Percentiles rank a stretch among this genome's conserved stretches.
phyloP scores from a whole-genome alignment of 2,329 filamentous ascomycete species.

The Aspergillus vadensis region DNA sequence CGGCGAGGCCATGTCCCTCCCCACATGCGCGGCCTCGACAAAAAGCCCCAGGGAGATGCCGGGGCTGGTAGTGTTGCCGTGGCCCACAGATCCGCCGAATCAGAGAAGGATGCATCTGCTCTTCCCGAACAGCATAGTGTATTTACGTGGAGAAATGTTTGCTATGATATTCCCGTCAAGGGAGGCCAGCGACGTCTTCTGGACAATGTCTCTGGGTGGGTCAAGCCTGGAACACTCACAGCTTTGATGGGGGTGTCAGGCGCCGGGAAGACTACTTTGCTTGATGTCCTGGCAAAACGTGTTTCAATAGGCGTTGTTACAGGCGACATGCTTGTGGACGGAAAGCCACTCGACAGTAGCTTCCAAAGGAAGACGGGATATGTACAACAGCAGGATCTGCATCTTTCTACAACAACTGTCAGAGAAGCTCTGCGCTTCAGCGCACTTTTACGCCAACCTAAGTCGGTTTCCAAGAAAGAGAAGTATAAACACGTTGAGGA shows the following conservation, averaged over 20 bases:
- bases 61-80: constrained; percentile 19
- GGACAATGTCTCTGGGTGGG: constrained; percentile 57
- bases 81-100: constrained; percentile 14
- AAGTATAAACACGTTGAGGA: constrained; percentile 85
- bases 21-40: constrained; percentile 30
- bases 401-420: constrained; percentile 79
- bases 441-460: constrained; percentile 79
- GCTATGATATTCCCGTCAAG: constrained; percentile 57
- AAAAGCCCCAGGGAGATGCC: constrained; percentile 21
- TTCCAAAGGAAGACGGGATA: constrained; percentile 69
- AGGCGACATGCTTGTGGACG: constrained; percentile 68
- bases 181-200: constrained; percentile 54
- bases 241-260: constrained; percentile 64
- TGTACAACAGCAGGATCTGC: constrained; percentile 72
- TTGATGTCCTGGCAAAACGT: constrained; percentile 60
- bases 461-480: constrained; percentile 66
- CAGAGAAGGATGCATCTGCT: constrained; percentile 21
- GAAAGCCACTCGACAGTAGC: constrained; percentile 55
- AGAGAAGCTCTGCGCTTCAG: constrained; percentile 84
- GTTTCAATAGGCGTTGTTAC: constrained; percentile 64
- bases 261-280: constrained; percentile 63
- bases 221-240: constrained; percentile 59
- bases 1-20: constrained; percentile 56
- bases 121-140: constrained; percentile 42
- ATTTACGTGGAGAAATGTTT: constrained; percentile 58